These are phyloP conservation scores for Salinomyces thailandicus DNA, from an alignment of 2,329 filamentous ascomycete species.

Conservation along the genomic window DNA sequence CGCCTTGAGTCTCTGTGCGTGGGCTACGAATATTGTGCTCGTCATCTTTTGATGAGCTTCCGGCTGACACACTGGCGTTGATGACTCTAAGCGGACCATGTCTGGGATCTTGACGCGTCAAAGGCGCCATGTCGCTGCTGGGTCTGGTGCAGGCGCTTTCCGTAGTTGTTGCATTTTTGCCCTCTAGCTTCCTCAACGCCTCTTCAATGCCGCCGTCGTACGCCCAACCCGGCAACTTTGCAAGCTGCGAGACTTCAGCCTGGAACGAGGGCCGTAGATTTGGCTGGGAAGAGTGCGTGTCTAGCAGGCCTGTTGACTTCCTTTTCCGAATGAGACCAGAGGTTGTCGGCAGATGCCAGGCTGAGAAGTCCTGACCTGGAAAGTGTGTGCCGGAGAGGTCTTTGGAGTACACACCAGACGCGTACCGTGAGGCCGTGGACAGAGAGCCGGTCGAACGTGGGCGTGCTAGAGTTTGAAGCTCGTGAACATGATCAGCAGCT, in stretches of 20 bases:
- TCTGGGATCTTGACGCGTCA: constrained; percentile 2
- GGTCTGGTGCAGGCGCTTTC: constrained; percentile 5
- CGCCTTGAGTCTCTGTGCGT: constrained; percentile 23
- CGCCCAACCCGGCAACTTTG: constrained; percentile 77
- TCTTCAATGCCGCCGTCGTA: constrained; percentile 73
- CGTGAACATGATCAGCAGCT: constrained; percentile 36
- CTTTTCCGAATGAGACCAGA: constrained; percentile 10
- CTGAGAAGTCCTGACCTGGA: constrained; percentile 7
- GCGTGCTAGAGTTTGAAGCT: constrained; percentile 32
- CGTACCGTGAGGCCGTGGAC: constrained; percentile 11
- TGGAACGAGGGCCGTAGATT: constrained; percentile 64
- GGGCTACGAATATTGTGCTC: constrained; percentile 12
- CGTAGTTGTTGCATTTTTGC: constrained; percentile 36
- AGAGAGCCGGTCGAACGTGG: constrained; percentile 32
- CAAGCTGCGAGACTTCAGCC: constrained; percentile 74
- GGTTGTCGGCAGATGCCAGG: constrained; percentile 6
- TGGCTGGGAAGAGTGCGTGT: constrained; percentile 47
- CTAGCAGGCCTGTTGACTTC: constrained; percentile 31
- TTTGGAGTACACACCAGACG: constrained; percentile 8
- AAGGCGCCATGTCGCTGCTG: not conserved
- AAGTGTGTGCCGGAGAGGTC: constrained; percentile 12
- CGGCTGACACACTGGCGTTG: constrained; percentile 1
- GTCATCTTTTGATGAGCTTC: not conserved
- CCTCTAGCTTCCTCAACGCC: constrained; percentile 85
- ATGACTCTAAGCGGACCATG: constrained; percentile 1